A percentile compares a stretch with the other conserved stretches of the same genome.
Conservation (phyloP, 1,284 basidiomycete genomes). For the Leccinum solheimii region DNA sequence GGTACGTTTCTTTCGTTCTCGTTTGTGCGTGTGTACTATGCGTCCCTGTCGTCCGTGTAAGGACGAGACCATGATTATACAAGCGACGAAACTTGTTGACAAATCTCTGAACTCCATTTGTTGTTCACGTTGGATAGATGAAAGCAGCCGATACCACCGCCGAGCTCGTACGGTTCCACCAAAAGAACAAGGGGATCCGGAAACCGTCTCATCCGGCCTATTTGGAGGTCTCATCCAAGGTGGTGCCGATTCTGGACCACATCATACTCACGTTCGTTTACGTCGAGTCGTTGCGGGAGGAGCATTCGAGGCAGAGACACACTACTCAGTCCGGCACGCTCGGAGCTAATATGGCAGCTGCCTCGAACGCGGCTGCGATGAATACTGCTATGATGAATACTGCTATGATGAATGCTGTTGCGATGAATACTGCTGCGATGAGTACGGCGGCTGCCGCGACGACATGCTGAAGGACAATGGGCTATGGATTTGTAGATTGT, state of each 20-base stretch:
- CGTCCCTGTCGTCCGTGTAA: background rate
- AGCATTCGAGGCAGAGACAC: background rate
- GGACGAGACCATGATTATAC: background rate
- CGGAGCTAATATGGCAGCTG: too few species aligned
- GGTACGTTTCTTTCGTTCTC: background rate
- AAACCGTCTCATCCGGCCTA: slow-evolving; percentile 23
- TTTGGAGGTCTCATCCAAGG: slow-evolving; percentile 19
- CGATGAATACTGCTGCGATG: too few species aligned
- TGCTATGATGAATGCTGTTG: too few species aligned
- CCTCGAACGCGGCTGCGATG: too few species aligned
- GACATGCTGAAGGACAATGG: background rate
- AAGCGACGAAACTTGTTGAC: background rate
- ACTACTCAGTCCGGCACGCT: too few species aligned
- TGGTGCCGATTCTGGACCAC: slow-evolving; percentile 23
- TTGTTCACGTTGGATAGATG: slow-evolving; percentile 12
- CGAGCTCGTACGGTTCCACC: slow-evolving; percentile 23
- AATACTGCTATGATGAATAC: too few species aligned
- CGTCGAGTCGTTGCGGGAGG: slow-evolving; percentile 19
- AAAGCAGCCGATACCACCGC: slow-evolving; percentile 13
- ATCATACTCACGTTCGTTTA: slow-evolving; percentile 29
- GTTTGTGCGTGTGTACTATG: background rate
- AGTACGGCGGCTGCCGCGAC: too few species aligned
- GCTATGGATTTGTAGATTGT: background rate
- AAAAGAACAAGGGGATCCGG: slow-evolving; percentile 19
- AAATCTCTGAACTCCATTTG: background rate